Percentiles rank a stretch among this genome's conserved stretches.
Evolutionary conservation across 1,139 yeast species (phyloP).

Genomic region (Kurtzmaniella quercitrusa): DNA sequence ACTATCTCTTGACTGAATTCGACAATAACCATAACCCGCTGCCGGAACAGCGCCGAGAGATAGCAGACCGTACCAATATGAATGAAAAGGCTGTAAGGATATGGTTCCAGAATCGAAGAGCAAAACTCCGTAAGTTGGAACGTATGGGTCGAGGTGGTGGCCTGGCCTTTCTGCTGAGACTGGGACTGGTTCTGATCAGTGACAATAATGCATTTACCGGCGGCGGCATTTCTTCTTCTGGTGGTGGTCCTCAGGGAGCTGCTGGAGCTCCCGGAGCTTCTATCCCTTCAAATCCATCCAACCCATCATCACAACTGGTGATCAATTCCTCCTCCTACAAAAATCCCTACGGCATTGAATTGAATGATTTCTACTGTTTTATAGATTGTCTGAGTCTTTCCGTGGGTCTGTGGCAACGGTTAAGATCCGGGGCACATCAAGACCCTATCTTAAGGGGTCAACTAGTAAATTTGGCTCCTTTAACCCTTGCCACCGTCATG

Average conservation of each 20-base stretch:
- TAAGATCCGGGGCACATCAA: conserved; percentile 56
- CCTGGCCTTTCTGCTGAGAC: conserved; percentile 1
- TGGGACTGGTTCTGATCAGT: neutral
- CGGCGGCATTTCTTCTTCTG: no score
- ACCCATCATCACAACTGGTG: neutral
- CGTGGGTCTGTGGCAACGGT: conserved; percentile 78
- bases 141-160: conserved; percentile 29
- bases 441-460: conserved; percentile 36
- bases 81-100: conserved; percentile 88
- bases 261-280: no score
- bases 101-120: conserved; percentile 93
- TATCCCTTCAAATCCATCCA: neutral
- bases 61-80: conserved; percentile 77
- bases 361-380: conserved; percentile 65
- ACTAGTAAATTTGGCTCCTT: conserved; percentile 62
- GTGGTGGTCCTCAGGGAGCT: no score
- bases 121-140: conserved; percentile 65
- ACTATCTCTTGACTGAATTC: conserved; percentile 65
- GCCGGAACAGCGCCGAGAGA: conserved; percentile 62
- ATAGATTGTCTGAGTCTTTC: conserved; percentile 63
- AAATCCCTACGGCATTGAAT: conserved; percentile 40
- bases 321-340: conserved; percentile 4
- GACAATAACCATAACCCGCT: conserved; percentile 68
- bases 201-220: neutral
- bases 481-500: conserved; percentile 59